These are phyloP conservation scores for Phytophthora hibernalis DNA, from an alignment of 352 stramenopile species.

Conservation along the genomic window DNA sequence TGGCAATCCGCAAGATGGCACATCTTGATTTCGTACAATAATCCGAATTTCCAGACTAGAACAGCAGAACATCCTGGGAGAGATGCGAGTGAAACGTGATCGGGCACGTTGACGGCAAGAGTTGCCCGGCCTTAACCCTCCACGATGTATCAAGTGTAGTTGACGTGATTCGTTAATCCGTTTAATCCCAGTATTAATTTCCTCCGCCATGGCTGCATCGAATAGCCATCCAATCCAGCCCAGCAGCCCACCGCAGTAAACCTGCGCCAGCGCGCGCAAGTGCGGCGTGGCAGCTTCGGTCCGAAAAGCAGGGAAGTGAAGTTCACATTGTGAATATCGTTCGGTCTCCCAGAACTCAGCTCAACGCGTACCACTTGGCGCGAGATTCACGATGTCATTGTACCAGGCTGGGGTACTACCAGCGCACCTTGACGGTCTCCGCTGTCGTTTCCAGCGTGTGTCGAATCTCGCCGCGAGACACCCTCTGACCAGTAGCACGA, in stretches of 20 bases:
- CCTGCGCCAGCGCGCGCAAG: not conserved
- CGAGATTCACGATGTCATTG: constrained; percentile 22
- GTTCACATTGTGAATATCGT: not conserved
- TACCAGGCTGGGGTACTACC: too few species aligned
- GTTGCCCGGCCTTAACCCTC: not conserved
- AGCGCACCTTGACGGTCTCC: constrained; percentile 9
- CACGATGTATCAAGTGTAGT: not conserved
- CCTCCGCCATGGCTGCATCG: not conserved
- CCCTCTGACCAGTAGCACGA: constrained; percentile 13
- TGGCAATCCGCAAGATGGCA: too few species aligned
- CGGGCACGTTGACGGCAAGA: not conserved
- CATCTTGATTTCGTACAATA: too few species aligned
- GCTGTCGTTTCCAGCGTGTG: constrained; percentile 3
- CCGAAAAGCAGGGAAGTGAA: not conserved
- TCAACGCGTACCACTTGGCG: constrained; percentile 23
- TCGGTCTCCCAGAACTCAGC: not conserved
- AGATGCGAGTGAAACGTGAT: not conserved
- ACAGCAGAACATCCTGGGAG: not conserved
- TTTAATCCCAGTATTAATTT: constrained; percentile 9
- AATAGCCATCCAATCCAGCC: not conserved
- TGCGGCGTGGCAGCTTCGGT: not conserved
- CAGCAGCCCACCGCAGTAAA: constrained; percentile 11
- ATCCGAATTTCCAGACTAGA: not conserved
- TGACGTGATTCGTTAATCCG: constrained; percentile 4
- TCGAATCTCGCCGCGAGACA: constrained; percentile 19